Conservation (phyloP, 2,329 filamentous ascomycete genomes). For the Microcyclosporella mali region DNA sequence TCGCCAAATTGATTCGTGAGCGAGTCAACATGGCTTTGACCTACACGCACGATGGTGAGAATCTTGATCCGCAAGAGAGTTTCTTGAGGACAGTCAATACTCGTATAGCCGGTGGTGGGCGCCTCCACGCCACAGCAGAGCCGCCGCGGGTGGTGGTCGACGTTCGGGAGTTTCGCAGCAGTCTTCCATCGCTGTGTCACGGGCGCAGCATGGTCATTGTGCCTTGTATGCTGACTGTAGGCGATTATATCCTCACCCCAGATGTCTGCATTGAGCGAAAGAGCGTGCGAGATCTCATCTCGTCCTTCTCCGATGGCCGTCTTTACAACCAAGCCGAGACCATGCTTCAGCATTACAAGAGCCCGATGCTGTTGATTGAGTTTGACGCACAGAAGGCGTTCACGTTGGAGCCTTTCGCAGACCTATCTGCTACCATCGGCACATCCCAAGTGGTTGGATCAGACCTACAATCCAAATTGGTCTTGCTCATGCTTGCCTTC, state of each 20-base stretch:
- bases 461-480: conserved; percentile 85
- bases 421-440: conserved; percentile 55
- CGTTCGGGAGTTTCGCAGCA: conserved; percentile 91
- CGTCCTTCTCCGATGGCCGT: conserved; percentile 84
- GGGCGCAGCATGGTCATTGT: conserved; percentile 82
- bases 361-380: conserved; percentile 87
- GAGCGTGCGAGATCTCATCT: conserved; percentile 82
- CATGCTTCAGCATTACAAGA: conserved; percentile 91
- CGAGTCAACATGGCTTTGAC: conserved; percentile 85
- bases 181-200: conserved; percentile 83
- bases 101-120: conserved; percentile 86
- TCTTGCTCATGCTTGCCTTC: conserved; percentile 86
- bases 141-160: conserved; percentile 91
- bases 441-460: conserved; percentile 56
- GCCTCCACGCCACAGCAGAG: conserved; percentile 73
- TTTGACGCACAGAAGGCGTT: conserved; percentile 98
- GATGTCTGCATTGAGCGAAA: conserved; percentile 92
- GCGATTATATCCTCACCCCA: conserved; percentile 90
- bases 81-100: conserved; percentile 96
- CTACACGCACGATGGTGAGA: conserved; percentile 63
- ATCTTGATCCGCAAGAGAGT: conserved; percentile 77
- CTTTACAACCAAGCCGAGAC: conserved; percentile 87
- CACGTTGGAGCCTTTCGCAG: conserved; percentile 63
- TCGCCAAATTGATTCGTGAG: conserved; percentile 90
- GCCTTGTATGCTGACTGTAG: conserved; percentile 92